Conservation (phyloP, 2,329 filamentous ascomycete genomes). For the Fusarium devonianum region DNA sequence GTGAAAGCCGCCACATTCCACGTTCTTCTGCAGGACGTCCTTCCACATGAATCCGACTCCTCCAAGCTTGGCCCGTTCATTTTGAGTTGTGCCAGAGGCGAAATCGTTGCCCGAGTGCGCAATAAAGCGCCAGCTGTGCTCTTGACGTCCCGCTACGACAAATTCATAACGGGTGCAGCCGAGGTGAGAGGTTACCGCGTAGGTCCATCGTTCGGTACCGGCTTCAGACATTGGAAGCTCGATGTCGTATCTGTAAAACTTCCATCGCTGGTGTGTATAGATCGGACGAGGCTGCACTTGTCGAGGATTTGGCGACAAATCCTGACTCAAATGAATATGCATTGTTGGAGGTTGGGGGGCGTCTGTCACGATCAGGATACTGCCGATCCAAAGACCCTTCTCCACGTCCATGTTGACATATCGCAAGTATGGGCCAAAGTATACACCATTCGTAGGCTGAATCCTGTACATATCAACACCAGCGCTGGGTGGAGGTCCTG, state of each 20-base stretch:
- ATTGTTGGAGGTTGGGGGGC: slow-evolving; percentile 92
- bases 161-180: slow-evolving; percentile 99
- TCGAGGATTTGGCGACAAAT: slow-evolving; percentile 90
- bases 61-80: slow-evolving; percentile 84
- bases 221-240: slow-evolving; percentile 89
- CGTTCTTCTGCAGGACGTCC: slow-evolving; percentile 95
- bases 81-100: slow-evolving; percentile 83
- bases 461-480: slow-evolving; percentile 96
- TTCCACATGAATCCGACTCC: slow-evolving; percentile 98
- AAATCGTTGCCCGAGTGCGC: slow-evolving; percentile 98
- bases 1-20: slow-evolving; percentile 95
- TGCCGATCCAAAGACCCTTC: slow-evolving; percentile 88
- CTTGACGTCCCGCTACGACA: slow-evolving; percentile 86
- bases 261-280: slow-evolving; percentile 89
- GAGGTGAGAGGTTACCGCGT: slow-evolving; percentile 94
- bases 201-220: slow-evolving; percentile 86
- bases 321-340: slow-evolving; percentile 88
- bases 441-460: slow-evolving; percentile 92
- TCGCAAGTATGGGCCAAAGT: slow-evolving; percentile 94
- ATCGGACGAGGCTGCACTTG: slow-evolving; percentile 86
- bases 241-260: slow-evolving; percentile 93
- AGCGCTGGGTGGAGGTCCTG: slow-evolving; percentile 84
- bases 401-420: slow-evolving; percentile 98
- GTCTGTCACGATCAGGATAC: slow-evolving; percentile 92
- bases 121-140: slow-evolving; percentile 94